Evolutionary conservation across 192 early-diverging fungal species (phyloP).

Genomic region (Martensiomyces pterosporus): DNA sequence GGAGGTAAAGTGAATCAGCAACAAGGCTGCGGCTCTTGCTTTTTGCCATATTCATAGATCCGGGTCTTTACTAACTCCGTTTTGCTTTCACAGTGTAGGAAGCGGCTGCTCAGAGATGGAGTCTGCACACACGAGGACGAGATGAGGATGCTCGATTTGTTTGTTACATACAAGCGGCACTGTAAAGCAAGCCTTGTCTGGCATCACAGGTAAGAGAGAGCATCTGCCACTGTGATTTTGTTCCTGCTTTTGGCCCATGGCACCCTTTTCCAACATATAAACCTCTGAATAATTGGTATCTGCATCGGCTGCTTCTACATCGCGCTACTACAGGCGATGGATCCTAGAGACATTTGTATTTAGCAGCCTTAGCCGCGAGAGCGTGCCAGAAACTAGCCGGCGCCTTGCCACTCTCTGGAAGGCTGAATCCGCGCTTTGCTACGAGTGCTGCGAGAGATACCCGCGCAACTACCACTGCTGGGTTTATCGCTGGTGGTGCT

Average conservation of each 20-base stretch:
- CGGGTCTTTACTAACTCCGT: too few species aligned
- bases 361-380: too few species aligned
- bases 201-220: conserved; percentile 45
- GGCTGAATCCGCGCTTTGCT: conserved; percentile 12
- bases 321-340: conserved; percentile 20
- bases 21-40: too few species aligned
- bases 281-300: background rate
- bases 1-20: too few species aligned
- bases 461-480: conserved; percentile 50
- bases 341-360: conserved; percentile 13
- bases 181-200: conserved; percentile 36
- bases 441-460: conserved; percentile 16
- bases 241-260: too few species aligned
- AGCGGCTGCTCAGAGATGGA: conserved; percentile 9
- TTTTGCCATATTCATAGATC: too few species aligned
- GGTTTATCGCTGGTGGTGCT: conserved; percentile 46
- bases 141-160: conserved; percentile 7
- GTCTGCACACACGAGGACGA: conserved; percentile 9
- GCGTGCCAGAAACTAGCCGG: background rate
- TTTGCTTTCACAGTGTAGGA: conserved; percentile 1
- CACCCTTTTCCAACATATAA: too few species aligned
- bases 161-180: conserved; percentile 34
- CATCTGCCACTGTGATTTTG: too few species aligned
- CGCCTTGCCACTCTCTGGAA: conserved; percentile 5
- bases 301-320: too few species aligned